Percentiles rank a stretch among this genome's conserved stretches.
These are phyloP conservation scores for Verruconis gallopava DNA, from an alignment of 2,329 filamentous ascomycete genomes.

Conservation along the genomic window DNA sequence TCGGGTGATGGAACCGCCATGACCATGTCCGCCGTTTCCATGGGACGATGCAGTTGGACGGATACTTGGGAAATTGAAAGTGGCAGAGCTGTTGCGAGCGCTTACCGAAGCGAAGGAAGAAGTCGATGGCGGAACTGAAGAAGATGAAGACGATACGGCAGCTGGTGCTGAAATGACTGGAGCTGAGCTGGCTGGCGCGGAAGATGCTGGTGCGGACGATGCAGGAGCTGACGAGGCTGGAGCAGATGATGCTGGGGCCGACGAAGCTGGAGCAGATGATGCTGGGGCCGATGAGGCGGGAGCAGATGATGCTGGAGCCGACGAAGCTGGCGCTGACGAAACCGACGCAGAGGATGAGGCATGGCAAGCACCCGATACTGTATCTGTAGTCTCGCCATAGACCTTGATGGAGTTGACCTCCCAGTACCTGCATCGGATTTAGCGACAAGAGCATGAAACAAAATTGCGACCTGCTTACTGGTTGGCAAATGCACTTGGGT, in stretches of 20 bases:
- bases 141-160: background rate
- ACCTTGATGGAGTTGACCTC: constrained; percentile 28
- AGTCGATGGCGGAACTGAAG: no score
- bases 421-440: constrained; percentile 23
- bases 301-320: constrained; percentile 17
- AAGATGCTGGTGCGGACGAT: background rate
- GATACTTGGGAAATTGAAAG: background rate
- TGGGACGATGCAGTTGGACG: background rate
- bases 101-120: background rate
- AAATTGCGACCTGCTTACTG: background rate
- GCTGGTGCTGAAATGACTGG: background rate
- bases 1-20: background rate
- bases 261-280: background rate
- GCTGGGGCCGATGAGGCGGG: background rate
- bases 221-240: background rate
- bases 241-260: constrained; percentile 3
- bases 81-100: background rate
- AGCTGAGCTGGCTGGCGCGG: background rate
- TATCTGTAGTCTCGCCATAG: constrained; percentile 18
- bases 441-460: background rate
- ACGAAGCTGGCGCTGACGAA: constrained; percentile 25
- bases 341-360: background rate
- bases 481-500: constrained; percentile 16
- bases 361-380: background rate
- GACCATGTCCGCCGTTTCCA: background rate